Evolutionary conservation across 2,329 filamentous ascomycete genomes (phyloP).

Genomic region (Trichophyton benhamiae): DNA sequence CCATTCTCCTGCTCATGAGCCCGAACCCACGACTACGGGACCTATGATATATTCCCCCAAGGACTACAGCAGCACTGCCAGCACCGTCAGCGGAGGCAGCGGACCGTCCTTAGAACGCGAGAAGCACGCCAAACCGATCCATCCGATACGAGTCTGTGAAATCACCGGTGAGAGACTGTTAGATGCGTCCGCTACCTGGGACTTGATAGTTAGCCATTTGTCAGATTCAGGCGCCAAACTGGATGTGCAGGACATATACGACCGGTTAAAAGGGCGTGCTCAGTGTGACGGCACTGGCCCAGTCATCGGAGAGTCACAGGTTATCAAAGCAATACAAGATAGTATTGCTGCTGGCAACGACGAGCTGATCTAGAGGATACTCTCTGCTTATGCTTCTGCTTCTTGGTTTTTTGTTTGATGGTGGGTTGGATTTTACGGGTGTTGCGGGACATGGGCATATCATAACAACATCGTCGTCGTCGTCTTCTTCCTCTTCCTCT

Average conservation of each 20-base stretch:
- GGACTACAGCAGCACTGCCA: conserved; percentile 47
- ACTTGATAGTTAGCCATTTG: conserved; percentile 70
- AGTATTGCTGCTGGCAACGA: conserved; percentile 67
- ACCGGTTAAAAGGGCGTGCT: conserved; percentile 60
- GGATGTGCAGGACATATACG: conserved; percentile 69
- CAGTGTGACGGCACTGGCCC: conserved; percentile 80
- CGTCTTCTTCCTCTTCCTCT: too few relatives aligned
- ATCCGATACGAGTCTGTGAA: conserved; percentile 56
- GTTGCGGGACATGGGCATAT: conserved; percentile 4
- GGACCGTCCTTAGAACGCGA: conserved; percentile 2
- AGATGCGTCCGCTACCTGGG: conserved; percentile 73
- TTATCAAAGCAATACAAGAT: conserved; percentile 62
- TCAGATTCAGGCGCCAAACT: conserved; percentile 65
- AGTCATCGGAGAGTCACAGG: conserved; percentile 67
- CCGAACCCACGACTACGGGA: conserved; percentile 44
- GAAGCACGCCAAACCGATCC: conserved; percentile 36
- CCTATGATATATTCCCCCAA: conserved; percentile 60
- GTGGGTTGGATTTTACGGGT: conserved; percentile 1
- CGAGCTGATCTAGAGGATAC: conserved; percentile 45
- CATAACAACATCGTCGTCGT: background rate
- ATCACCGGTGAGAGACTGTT: conserved; percentile 55
- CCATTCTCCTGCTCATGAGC: conserved; percentile 12
- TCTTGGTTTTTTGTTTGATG: background rate
- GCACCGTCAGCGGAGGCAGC: background rate
- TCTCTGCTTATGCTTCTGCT: background rate